Evolutionary conservation across 2,329 filamentous ascomycete genomes (phyloP), one percentile per base, ranked within the genome.

Genomic region (Exophiala xenobiotica): DNA sequence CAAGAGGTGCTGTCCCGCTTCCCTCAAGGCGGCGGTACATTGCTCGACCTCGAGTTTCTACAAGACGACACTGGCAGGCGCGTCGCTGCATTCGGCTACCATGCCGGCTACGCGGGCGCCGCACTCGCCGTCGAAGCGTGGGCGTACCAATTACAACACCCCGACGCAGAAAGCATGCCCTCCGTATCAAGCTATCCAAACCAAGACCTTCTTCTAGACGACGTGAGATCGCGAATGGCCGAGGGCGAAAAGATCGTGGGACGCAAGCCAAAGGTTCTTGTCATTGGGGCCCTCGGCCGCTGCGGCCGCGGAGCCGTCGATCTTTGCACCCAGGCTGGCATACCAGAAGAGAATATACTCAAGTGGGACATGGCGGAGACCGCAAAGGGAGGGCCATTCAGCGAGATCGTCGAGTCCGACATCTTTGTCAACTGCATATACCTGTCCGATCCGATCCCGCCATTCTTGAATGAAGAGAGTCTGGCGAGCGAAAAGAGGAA

Each of bases 361-460:
- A 75, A 82, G 69, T 86, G 83, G 83, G 90, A 96, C 74, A 79
- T 95, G 67, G 79, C 80, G 24, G 89, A 96, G 79, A 95, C 90
- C 31, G 77, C 78, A 51, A 80, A 79, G 69, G 82, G 84, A 49
- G 89, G 89, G 1, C 89, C 89, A 7, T 93, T 91, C 71, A 71
- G 77, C 57, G 88, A 93, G 74, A 90, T 95, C 64, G 76, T 84
- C 40, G 80, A 89, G 70, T 63, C 76, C 54, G 84, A 88, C 64
- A 85, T 90, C 66, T 89, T 90, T 67, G 78, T 93, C 69, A 95
- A 93, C 76, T 90, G 87, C 79, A 92, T 96, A 68, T 96, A 96
- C 74, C 83, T 96, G 35, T 82, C 78, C 55, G 76, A 82, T 61
- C 81, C 85, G 67, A 91, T 93, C 61, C 87, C 88, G 20, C 86